These are phyloP conservation scores for Coemansia sp. DNA, from an alignment of 371 early-diverging fungal species.

Conservation along the genomic window DNA sequence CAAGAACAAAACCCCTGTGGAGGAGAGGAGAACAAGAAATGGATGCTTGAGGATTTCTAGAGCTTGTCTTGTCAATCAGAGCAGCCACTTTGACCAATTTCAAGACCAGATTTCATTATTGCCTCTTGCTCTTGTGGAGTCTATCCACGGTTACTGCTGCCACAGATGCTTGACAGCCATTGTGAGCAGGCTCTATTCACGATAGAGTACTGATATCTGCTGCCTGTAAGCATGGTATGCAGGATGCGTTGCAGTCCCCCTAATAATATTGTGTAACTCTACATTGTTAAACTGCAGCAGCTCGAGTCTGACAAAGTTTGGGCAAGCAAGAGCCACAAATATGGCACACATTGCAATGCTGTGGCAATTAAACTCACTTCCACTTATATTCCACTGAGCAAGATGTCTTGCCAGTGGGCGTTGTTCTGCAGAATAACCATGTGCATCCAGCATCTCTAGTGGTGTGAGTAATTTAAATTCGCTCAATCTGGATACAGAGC, in stretches of 20 bases:
- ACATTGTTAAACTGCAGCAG: not conserved
- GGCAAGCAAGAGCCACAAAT: not conserved
- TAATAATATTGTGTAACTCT: not conserved
- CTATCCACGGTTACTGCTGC: no score
- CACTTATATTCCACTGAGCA: not conserved
- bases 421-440: not conserved
- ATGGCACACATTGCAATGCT: conserved; percentile 2
- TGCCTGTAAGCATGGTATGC: not conserved
- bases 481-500: not conserved
- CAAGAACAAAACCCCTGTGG: no score
- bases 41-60: no score
- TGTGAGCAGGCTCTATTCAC: not conserved
- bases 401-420: not conserved
- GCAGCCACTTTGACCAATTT: no score
- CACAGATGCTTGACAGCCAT: no score
- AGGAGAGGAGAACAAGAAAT: not conserved
- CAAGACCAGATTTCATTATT: no score
- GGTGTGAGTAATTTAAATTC: not conserved
- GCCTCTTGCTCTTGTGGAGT: no score
- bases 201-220: not conserved
- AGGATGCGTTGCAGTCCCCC: not conserved
- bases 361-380: not conserved
- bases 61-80: no score
- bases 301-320: not conserved
- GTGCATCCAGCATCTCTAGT: not conserved